These are phyloP conservation scores for Talaromyces sp. DNA, from an alignment of 2,329 filamentous ascomycete genomes.

Conservation along the genomic window DNA sequence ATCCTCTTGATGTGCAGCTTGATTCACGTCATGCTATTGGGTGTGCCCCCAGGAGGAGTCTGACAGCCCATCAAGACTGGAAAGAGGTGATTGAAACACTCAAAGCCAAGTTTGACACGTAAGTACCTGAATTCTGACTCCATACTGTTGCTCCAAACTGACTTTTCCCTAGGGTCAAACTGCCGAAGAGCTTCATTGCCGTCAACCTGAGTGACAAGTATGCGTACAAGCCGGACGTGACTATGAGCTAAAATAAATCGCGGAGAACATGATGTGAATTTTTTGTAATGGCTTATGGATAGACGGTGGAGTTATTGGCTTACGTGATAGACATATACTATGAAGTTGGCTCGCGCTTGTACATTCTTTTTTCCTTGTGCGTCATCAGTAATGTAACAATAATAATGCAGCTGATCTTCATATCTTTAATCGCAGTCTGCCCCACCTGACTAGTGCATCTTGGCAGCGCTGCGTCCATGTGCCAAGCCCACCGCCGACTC, in stretches of 20 bases:
- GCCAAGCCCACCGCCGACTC: background rate
- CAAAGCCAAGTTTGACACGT: slow-evolving; percentile 91
- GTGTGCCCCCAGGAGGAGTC: slow-evolving; percentile 78
- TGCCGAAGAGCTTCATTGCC: slow-evolving; percentile 46
- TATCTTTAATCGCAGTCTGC: background rate
- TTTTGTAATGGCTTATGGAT: background rate
- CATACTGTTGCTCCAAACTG: background rate
- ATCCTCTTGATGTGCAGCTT: slow-evolving; percentile 91
- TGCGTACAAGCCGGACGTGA: slow-evolving; percentile 1
- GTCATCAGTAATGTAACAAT: background rate
- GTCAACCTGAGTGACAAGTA: slow-evolving; percentile 47
- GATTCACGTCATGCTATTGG: slow-evolving; percentile 96
- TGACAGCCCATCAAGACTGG: slow-evolving; percentile 92
- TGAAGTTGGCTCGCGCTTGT: background rate
- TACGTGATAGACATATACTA: background rate
- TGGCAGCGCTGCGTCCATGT: background rate
- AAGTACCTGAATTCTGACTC: slow-evolving; percentile 35
- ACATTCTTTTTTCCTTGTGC: background rate
- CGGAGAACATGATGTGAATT: background rate
- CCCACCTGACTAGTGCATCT: background rate
- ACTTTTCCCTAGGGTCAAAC: slow-evolving; percentile 36
- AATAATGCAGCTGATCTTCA: background rate
- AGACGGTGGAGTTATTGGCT: background rate
- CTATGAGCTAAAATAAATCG: background rate
- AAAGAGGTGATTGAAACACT: slow-evolving; percentile 94